phyloP scores from a whole-genome alignment of 225 moss, liverwort and hornwort genomes.

The Antitrichia curtipendula region DNA sequence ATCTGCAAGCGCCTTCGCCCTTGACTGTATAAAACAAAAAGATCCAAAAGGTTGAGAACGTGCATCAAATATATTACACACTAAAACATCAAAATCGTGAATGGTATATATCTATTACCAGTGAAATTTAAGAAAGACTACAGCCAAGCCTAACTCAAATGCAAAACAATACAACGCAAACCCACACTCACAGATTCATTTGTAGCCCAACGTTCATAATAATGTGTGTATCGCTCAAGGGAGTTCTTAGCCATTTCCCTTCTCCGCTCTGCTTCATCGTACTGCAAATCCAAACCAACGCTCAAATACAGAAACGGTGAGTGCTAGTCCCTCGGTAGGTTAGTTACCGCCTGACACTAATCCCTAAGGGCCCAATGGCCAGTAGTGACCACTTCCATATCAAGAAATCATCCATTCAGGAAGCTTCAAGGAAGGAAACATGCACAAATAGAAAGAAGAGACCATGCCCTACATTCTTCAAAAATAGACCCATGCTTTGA shows the following conservation, averaged over 20 bases:
- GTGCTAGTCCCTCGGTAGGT: neutral
- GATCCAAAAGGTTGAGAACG: neutral
- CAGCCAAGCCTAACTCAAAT: neutral
- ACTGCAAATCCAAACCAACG: conserved; percentile 22
- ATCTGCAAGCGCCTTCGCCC: conserved; percentile 83
- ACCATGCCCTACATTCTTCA: neutral
- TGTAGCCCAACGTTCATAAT: conserved; percentile 99
- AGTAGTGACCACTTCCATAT: neutral
- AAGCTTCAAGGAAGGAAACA: neutral
- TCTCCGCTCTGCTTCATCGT: conserved; percentile 98
- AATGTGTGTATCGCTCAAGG: conserved; percentile 94
- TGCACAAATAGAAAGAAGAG: neutral
- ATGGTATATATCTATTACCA: neutral
- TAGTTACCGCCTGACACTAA: neutral
- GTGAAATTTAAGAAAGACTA: neutral
- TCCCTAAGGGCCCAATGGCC: neutral
- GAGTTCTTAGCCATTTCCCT: conserved; percentile 99
- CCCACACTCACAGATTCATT: conserved; percentile 67
- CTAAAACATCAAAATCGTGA: neutral
- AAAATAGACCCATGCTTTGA: neutral
- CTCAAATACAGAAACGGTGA: neutral
- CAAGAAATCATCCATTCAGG: neutral
- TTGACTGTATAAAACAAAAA: conserved; percentile 23
- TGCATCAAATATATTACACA: neutral
- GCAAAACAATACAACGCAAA: neutral